These are phyloP conservation scores for Lolium rigidum DNA, from an alignment of 176 grass and related monocot species.

Conservation along the genomic window DNA sequence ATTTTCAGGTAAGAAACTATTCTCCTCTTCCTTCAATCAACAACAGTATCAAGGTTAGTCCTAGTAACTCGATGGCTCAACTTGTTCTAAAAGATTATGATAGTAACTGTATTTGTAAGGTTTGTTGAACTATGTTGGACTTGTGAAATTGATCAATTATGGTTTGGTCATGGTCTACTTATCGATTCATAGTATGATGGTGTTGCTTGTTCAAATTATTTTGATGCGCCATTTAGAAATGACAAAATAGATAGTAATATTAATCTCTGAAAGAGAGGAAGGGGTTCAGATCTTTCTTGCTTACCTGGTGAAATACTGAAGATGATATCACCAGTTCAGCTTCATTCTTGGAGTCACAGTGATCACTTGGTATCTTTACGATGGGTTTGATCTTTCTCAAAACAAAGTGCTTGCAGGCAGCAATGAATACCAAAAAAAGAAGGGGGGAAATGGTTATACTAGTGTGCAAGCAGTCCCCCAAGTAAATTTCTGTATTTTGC, in stretches of 20 bases:
- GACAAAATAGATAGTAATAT: conserved; percentile 15
- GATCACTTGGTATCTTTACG: not conserved
- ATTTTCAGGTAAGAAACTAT: conserved; percentile 85
- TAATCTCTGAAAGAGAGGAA: conserved; percentile 1
- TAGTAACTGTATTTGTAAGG: not conserved
- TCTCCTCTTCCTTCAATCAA: conserved; percentile 81
- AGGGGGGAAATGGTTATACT: not conserved
- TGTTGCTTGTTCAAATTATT: conserved; percentile 3
- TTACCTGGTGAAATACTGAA: not conserved
- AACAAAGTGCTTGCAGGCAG: not conserved
- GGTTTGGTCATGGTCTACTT: not conserved
- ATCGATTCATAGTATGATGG: not conserved
- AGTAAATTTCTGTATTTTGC: not conserved
- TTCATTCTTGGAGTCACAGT: not conserved
- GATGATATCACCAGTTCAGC: conserved; percentile 26
- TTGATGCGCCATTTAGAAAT: not conserved
- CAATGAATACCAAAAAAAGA: conserved; percentile 21
- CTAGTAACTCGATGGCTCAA: conserved; percentile 34
- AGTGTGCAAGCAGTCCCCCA: not conserved
- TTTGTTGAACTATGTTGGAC: conserved; percentile 3
- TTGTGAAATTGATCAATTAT: conserved; percentile 1
- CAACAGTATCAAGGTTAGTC: conserved; percentile 93
- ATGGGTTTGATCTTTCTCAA: not conserved
- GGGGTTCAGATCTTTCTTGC: not conserved
- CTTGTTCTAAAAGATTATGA: conserved; percentile 21